Base-by-base conservation (phyloP, 2,329 filamentous ascomycete species). In the Colletotrichum sp. region DNA sequence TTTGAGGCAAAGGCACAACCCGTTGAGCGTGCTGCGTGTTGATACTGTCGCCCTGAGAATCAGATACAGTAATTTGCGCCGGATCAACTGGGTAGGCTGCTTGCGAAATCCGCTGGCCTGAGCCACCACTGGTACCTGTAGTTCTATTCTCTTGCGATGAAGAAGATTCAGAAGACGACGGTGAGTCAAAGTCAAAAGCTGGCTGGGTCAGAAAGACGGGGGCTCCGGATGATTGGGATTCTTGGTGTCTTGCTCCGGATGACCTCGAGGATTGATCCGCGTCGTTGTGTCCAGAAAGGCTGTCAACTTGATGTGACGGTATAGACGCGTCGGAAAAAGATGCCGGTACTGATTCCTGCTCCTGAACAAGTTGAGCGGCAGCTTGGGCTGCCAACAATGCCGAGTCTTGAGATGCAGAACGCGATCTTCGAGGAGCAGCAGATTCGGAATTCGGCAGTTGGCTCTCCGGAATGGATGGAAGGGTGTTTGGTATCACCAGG, bases 1-100 rank as follows among this genome's bases (percentile, higher is more conserved):
- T 68, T n/a, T 69, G 16, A 13, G 52, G 65, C 13, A 74, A 39
- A 12, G 76, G 63, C 19, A 64, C 22, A 11, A 78, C 67, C n/a
- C 77, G 30, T 63, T 78, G 78, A 9, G 78, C 77, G 22, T 76
- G 66, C 39, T 78, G 78, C n/a, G 67, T 68, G 32, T 68, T 71
- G 5, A 59, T 59, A 19, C 67, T 65, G 30, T 44, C 57, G 12
- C 28, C 39, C 6, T 75, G 70, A 15, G 71, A 74, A 12, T 76
- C 74, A 19, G 70, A 68, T 15, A 72, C 59, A 19, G 65, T 67
- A 25, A 76, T 27, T 19, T 44, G 30, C 8, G 52, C 34, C 44
- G 57, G 44, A 52, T 52, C 27, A 48, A 48, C n/a, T 8, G 39
- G 16, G 19, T n/a, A 7, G 27, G 34, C 60, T 15, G 30, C 30